phyloP scores from a whole-genome alignment of 805 yeast species.

The Citeromyces matritensis region DNA sequence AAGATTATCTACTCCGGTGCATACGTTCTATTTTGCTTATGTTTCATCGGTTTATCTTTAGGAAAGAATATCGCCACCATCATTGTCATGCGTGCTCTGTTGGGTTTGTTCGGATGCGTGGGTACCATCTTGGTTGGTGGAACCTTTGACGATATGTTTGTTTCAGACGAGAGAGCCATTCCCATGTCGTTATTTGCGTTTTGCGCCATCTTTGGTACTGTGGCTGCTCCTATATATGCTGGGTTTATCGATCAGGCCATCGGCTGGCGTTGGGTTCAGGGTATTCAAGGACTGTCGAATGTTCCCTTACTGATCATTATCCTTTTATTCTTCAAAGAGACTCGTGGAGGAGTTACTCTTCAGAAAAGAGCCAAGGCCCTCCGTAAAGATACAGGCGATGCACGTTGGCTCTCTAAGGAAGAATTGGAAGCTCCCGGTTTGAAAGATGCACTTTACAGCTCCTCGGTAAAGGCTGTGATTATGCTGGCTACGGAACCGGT shows the following conservation, averaged over 20 bases:
- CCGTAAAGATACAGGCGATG: no score
- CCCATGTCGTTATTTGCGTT: conserved; percentile 58
- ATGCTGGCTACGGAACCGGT: conserved; percentile 36
- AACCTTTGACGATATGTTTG: conserved; percentile 56
- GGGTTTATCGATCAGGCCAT: conserved; percentile 44
- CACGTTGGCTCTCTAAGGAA: no score
- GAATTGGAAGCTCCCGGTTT: no score
- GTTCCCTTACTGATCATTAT: no score
- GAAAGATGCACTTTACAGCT: conserved; percentile 16
- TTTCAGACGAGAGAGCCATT: conserved; percentile 41
- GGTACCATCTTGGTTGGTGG: conserved; percentile 75
- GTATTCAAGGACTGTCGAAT: no score
- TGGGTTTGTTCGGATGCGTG: conserved; percentile 33
- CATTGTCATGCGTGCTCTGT: conserved; percentile 26
- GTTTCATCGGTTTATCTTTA: conserved; percentile 55
- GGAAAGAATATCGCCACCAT: conserved; percentile 31
- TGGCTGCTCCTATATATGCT: no score
- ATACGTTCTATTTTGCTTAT: conserved; percentile 50
- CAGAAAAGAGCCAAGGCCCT: no score
- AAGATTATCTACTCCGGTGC: conserved; percentile 45
- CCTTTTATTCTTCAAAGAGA: no score
- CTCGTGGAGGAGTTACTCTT: no score
- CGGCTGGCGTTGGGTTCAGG: conserved; percentile 43
- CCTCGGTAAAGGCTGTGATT: conserved; percentile 36
- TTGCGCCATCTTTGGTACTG: conserved; percentile 15